Evolutionary conservation across 805 yeast genomes (phyloP).

Genomic region (Ogataea salicorniae): DNA sequence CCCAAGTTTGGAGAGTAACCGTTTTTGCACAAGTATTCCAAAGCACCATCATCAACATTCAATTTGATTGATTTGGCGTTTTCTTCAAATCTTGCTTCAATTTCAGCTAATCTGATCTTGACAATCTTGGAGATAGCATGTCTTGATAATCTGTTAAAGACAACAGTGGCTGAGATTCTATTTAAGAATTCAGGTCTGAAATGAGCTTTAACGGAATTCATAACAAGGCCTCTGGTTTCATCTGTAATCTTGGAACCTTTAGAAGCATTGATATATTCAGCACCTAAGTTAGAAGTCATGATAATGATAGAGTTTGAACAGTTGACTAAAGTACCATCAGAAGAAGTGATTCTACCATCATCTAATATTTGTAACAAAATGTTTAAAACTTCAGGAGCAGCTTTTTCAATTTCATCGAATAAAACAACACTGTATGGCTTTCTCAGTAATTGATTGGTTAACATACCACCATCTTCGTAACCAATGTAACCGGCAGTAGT

Average conservation of each 20-base stretch:
- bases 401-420: constrained; percentile 97
- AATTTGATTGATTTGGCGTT: constrained; percentile 77
- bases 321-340: constrained; percentile 89
- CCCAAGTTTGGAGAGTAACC: constrained; percentile 95
- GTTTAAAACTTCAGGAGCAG: constrained; percentile 96
- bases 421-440: constrained; percentile 94
- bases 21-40: constrained; percentile 73
- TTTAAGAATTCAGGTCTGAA: constrained; percentile 97
- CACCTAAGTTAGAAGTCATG: constrained; percentile 97
- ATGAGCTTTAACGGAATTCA: constrained; percentile 79
- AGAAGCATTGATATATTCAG: constrained; percentile 71
- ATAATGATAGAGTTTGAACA: constrained; percentile 89
- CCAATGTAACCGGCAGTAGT: constrained; percentile 98
- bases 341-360: constrained; percentile 93
- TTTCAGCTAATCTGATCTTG: constrained; percentile 74
- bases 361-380: constrained; percentile 88
- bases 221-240: constrained; percentile 69
- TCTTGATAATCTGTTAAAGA: constrained; percentile 88
- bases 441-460: constrained; percentile 86
- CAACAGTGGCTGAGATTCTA: constrained; percentile 89
- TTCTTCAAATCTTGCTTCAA: constrained; percentile 76
- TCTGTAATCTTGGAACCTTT: constrained; percentile 59
- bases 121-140: constrained; percentile 92
- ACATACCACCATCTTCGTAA: constrained; percentile 94
- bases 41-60: constrained; percentile 68